Percentiles rank a stretch among this genome's conserved stretches.
phyloP scores from a whole-genome alignment of 1,284 basidiomycete species.

The Porodaedalea pini region DNA sequence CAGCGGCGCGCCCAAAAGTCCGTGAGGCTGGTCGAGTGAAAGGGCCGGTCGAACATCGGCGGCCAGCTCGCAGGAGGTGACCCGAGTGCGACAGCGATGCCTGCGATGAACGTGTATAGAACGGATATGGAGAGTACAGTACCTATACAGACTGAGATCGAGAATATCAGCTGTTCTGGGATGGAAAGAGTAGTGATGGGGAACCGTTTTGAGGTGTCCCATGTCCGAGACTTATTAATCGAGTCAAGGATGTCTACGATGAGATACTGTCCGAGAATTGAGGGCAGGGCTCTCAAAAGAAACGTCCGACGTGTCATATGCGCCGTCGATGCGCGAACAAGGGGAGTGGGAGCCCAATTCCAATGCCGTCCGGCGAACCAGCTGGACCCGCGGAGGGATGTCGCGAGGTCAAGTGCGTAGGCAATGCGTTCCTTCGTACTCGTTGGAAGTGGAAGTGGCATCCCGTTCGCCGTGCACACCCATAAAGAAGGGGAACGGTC shows the following conservation, averaged over 20 bases:
- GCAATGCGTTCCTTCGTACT: slow-evolving; percentile 16
- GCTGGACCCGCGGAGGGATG: slow-evolving; percentile 22
- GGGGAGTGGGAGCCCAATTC: slow-evolving; percentile 20
- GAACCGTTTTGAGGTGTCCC: slow-evolving; percentile 17
- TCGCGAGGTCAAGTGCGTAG: slow-evolving; percentile 25
- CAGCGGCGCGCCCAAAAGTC: slow-evolving; percentile 28
- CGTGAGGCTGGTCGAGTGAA: slow-evolving; percentile 22
- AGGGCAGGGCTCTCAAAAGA: not conserved
- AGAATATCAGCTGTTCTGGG: slow-evolving; percentile 20
- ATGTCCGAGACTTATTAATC: slow-evolving; percentile 19
- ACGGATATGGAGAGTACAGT: slow-evolving; percentile 16
- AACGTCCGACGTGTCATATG: not conserved
- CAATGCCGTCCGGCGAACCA: slow-evolving; percentile 22
- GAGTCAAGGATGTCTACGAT: slow-evolving; percentile 22
- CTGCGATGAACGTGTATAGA: slow-evolving; percentile 11
- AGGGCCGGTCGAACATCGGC: slow-evolving; percentile 24
- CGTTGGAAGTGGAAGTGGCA: slow-evolving; percentile 18
- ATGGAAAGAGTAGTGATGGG: slow-evolving; percentile 24
- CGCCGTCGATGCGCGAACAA: not conserved
- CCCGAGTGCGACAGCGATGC: slow-evolving; percentile 18
- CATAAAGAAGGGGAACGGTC: slow-evolving; percentile 18
- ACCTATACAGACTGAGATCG: slow-evolving; percentile 17
- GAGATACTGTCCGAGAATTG: slow-evolving; percentile 18
- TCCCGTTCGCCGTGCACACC: slow-evolving; percentile 14
- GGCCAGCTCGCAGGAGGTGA: slow-evolving; percentile 22